phyloP scores from a whole-genome alignment of 495 filamentous ascomycete genomes.

The Neurospora sp. region DNA sequence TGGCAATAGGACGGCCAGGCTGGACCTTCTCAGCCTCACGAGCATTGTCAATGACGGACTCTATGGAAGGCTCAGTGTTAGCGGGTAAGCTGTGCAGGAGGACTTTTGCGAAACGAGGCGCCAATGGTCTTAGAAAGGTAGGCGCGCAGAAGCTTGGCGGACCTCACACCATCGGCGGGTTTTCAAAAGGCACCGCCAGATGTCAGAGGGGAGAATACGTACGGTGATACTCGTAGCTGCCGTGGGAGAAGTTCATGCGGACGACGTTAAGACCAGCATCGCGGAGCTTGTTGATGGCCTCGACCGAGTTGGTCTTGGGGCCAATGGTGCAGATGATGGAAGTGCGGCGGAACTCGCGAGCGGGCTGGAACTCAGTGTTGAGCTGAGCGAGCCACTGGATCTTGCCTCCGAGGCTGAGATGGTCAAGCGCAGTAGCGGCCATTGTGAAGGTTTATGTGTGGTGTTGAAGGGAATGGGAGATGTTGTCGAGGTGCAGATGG shows the following conservation, averaged over 20 bases:
- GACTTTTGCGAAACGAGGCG: neutral
- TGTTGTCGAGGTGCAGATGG: neutral
- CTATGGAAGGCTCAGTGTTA: constrained; percentile 7
- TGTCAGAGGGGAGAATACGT: constrained; percentile 2
- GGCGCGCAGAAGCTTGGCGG: neutral
- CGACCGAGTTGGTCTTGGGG: constrained; percentile 96
- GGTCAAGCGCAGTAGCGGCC: constrained; percentile 61
- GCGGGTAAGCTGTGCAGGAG: constrained; percentile 29
- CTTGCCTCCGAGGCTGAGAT: constrained; percentile 67
- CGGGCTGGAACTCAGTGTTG: constrained; percentile 65
- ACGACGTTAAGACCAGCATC: constrained; percentile 89
- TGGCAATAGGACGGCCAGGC: constrained; percentile 80
- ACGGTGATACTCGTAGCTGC: constrained; percentile 62
- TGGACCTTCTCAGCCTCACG: constrained; percentile 67
- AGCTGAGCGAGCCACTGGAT: constrained; percentile 84
- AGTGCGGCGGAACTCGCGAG: constrained; percentile 83
- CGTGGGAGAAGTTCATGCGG: constrained; percentile 98
- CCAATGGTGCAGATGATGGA: constrained; percentile 99
- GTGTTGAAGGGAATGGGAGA: neutral
- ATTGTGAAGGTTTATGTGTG: constrained; percentile 27
- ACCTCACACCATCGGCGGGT: constrained; percentile 10
- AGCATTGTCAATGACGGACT: constrained; percentile 93
- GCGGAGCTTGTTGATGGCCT: constrained; percentile 90
- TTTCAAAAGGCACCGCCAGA: neutral
- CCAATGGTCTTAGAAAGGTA: neutral